Conservation (phyloP, 139 green algal species). For the Parachlorella kessleri region DNA sequence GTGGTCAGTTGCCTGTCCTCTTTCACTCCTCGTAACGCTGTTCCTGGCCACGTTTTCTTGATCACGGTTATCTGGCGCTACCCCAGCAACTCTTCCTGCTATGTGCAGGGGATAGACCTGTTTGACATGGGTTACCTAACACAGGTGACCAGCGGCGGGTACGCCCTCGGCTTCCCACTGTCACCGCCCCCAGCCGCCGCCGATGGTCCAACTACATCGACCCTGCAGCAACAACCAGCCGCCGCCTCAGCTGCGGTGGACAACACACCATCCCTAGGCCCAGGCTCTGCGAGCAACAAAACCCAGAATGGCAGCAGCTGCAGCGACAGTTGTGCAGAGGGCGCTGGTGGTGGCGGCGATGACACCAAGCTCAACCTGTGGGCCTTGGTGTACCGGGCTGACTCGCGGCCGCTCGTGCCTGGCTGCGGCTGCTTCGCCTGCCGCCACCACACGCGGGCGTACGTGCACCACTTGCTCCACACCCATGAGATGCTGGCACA, state of each 20-base stretch:
- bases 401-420: slow-evolving; percentile 56
- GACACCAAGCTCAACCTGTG: slow-evolving; percentile 74
- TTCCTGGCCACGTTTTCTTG: too few relatives aligned
- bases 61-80: too few relatives aligned
- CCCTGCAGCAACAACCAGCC: slow-evolving; percentile 8
- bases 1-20: too few relatives aligned
- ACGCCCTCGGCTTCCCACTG: slow-evolving; percentile 67
- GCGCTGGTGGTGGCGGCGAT: too few relatives aligned
- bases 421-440: slow-evolving; percentile 76
- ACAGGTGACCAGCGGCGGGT: slow-evolving; percentile 49
- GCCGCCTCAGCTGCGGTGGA: not conserved
- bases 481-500: slow-evolving; percentile 75
- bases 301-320: not conserved
- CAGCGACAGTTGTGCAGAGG: not conserved
- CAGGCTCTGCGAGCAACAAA: not conserved
- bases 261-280: too few relatives aligned
- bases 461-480: slow-evolving; percentile 82
- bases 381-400: slow-evolving; percentile 50
- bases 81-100: not conserved
- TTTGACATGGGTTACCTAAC: slow-evolving; percentile 59
- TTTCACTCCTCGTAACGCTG: too few relatives aligned
- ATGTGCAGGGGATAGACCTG: slow-evolving; percentile 44
- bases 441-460: slow-evolving; percentile 62
- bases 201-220: too few relatives aligned
- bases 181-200: not conserved